Conservation (phyloP, 2,329 filamentous ascomycete genomes). For the Fusarium secorum region DNA sequence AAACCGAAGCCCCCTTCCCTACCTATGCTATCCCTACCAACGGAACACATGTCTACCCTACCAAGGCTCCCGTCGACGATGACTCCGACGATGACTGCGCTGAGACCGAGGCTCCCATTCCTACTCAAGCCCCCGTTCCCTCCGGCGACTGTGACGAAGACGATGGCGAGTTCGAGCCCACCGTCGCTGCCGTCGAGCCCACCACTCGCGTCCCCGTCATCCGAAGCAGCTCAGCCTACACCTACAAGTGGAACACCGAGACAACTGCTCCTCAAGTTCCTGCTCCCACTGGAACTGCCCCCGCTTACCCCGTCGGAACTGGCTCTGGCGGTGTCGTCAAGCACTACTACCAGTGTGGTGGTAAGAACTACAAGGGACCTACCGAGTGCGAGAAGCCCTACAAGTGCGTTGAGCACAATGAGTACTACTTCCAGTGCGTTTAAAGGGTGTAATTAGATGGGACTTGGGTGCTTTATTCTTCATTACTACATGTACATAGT, state of each 20-base stretch:
- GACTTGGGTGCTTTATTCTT: neutral
- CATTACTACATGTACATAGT: conserved; percentile 32
- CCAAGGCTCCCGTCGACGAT: conserved; percentile 2
- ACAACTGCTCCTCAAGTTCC: conserved; percentile 10
- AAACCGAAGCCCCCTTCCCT: conserved; percentile 16
- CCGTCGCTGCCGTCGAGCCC: neutral
- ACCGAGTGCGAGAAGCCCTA: conserved; percentile 36
- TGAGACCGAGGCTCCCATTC: neutral
- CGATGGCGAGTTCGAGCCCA: neutral
- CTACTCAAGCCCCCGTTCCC: neutral
- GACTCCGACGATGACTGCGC: conserved; percentile 18
- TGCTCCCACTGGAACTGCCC: conserved; percentile 18
- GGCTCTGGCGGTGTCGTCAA: conserved; percentile 10
- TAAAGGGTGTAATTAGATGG: neutral
- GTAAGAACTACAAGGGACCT: conserved; percentile 27
- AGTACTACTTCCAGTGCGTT: conserved; percentile 37
- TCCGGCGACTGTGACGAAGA: neutral
- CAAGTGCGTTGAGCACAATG: conserved; percentile 27
- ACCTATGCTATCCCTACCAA: conserved; percentile 28
- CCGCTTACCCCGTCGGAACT: conserved; percentile 18
- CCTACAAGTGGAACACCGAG: conserved; percentile 33
- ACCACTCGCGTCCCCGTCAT: conserved; percentile 29
- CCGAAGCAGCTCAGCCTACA: conserved; percentile 30
- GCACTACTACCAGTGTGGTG: conserved; percentile 37
- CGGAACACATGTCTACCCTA: conserved; percentile 17